phyloP scores from a whole-genome alignment of 2,329 filamentous ascomycete genomes.

The Ramichloridium luteum region DNA sequence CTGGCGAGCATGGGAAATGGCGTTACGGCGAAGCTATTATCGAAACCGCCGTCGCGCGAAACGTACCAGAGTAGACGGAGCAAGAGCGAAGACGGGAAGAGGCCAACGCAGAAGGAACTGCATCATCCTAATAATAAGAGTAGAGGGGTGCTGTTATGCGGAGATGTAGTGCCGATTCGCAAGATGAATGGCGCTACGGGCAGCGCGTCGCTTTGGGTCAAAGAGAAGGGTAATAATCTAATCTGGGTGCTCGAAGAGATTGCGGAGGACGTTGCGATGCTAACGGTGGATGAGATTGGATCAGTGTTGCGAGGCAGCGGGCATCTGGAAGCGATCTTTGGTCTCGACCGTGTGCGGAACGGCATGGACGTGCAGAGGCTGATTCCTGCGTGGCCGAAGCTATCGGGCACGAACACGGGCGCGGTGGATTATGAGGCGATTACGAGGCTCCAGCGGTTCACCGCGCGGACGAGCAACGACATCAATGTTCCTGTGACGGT shows the following conservation, averaged over 20 bases:
- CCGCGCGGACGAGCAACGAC: slow-evolving; percentile 63
- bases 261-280: slow-evolving; percentile 74
- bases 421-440: slow-evolving; percentile 70
- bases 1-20: slow-evolving; percentile 59
- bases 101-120: neutral
- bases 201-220: slow-evolving; percentile 94
- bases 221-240: slow-evolving; percentile 84
- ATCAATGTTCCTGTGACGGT: slow-evolving; percentile 78
- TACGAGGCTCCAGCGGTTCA: slow-evolving; percentile 63
- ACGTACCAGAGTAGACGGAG: slow-evolving; percentile 44
- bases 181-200: slow-evolving; percentile 88
- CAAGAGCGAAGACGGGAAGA: slow-evolving; percentile 51
- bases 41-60: slow-evolving; percentile 58
- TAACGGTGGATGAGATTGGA: slow-evolving; percentile 68
- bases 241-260: slow-evolving; percentile 99
- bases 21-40: slow-evolving; percentile 78
- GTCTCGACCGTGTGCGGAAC: slow-evolving; percentile 50
- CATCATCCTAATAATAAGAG: slow-evolving; percentile 65
- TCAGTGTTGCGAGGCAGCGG: slow-evolving; percentile 58
- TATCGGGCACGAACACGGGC: slow-evolving; percentile 58
- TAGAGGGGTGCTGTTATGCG: slow-evolving; percentile 80
- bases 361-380: slow-evolving; percentile 67
- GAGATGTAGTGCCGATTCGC: slow-evolving; percentile 95
- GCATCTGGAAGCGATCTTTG: slow-evolving; percentile 80
- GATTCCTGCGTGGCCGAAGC: slow-evolving; percentile 69